Conservation (phyloP, 2,329 filamentous ascomycete species). For the Alternaria brassicicola region DNA sequence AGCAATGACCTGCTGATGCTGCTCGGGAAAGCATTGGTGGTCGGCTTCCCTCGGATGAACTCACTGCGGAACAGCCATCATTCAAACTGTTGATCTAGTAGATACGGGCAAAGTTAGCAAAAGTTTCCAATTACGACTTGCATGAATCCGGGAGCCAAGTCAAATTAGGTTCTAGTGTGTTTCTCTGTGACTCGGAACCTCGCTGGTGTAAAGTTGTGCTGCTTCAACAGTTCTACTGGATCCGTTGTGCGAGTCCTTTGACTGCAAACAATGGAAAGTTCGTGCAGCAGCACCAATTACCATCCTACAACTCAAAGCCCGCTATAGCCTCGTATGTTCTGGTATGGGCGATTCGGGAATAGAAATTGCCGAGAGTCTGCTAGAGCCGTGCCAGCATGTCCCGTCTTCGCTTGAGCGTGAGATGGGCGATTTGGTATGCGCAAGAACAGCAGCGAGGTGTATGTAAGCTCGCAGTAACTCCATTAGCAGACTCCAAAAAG, state of each 20-base stretch:
- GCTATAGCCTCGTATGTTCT: constrained; percentile 5
- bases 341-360: background rate
- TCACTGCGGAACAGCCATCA: background rate
- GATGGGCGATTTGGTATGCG: background rate
- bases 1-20: background rate
- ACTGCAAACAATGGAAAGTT: constrained; percentile 11
- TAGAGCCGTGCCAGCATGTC: constrained; percentile 2
- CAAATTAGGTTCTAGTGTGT: constrained; percentile 1
- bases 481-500: background rate
- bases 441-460: constrained; percentile 1
- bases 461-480: constrained; percentile 1
- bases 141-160: constrained; percentile 7
- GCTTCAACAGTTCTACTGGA: constrained; percentile 40
- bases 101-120: constrained; percentile 1
- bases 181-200: constrained; percentile 13
- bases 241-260: constrained; percentile 39
- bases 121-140: background rate
- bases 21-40: background rate
- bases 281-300: constrained; percentile 7
- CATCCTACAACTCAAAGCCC: constrained; percentile 9
- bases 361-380: background rate
- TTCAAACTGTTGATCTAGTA: constrained; percentile 1
- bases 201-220: constrained; percentile 29
- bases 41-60: background rate
- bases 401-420: background rate